A percentile compares a stretch with the other conserved stretches of the same genome.
Conservation (phyloP, 108 stramenopile genomes). For the Cyclotella baltica region DNA sequence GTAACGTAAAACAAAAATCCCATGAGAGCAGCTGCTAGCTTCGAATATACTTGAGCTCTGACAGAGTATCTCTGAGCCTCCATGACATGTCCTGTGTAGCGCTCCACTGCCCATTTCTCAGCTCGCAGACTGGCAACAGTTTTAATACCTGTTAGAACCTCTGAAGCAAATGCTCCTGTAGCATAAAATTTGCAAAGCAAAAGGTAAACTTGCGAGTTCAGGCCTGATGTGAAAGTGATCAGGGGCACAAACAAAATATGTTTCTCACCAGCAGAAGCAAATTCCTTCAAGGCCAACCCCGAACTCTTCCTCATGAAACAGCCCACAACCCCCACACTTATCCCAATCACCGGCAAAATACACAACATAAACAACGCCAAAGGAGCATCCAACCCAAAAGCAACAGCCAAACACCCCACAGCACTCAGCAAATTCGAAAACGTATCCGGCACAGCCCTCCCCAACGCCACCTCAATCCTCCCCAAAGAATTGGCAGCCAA, state of each 20-base stretch:
- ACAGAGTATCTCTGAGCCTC: constrained; percentile 46
- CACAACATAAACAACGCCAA: constrained; percentile 48
- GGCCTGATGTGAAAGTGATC: no score
- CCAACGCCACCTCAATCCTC: constrained; percentile 43
- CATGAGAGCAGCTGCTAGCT: constrained; percentile 37
- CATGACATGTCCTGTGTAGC: constrained; percentile 33
- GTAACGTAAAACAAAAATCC: constrained; percentile 43
- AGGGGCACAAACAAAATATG: no score
- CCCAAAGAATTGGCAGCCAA: constrained; percentile 41
- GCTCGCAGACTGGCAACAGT: constrained; percentile 50
- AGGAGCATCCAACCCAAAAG: constrained; percentile 51
- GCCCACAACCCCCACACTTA: constrained; percentile 39
- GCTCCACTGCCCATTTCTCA: constrained; percentile 42
- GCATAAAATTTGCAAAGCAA: constrained; percentile 13
- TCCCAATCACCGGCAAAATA: constrained; percentile 49
- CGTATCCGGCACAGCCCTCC: constrained; percentile 43
- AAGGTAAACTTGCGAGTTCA: no score
- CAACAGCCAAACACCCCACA: constrained; percentile 48
- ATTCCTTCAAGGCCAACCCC: constrained; percentile 17
- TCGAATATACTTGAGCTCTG: constrained; percentile 21
- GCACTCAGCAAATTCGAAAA: constrained; percentile 47
- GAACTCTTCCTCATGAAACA: constrained; percentile 50
- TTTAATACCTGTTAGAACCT: constrained; percentile 53
- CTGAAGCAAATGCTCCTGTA: constrained; percentile 52
- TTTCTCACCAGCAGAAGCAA: constrained; percentile 8